Conservation (phyloP, 805 yeast species). For the Jamesozyma jinghongensis region DNA sequence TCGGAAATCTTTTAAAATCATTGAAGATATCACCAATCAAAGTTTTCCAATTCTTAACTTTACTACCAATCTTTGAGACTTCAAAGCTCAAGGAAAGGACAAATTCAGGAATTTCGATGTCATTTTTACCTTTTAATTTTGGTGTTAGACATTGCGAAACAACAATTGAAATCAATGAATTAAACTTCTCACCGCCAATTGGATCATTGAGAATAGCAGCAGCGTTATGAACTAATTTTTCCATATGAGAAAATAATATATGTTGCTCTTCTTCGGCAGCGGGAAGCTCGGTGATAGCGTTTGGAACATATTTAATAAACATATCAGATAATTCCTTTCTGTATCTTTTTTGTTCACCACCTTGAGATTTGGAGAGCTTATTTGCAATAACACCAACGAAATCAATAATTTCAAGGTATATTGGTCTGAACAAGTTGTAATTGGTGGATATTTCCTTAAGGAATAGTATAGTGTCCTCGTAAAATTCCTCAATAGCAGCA, state of each 20-base stretch:
- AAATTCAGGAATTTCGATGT: constrained; percentile 32
- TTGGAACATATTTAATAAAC: constrained; percentile 32
- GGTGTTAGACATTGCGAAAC: constrained; percentile 48
- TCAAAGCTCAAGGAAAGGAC: constrained; percentile 38
- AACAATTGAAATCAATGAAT: constrained; percentile 41
- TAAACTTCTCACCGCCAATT: constrained; percentile 44
- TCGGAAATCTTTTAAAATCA: constrained; percentile 34
- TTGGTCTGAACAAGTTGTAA: constrained; percentile 36
- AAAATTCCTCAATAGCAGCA: constrained; percentile 75
- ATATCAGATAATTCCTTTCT: constrained; percentile 47
- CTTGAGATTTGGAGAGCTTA: constrained; percentile 49
- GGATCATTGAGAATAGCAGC: constrained; percentile 20
- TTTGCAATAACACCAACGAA: constrained; percentile 43
- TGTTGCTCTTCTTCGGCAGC: constrained; percentile 12
- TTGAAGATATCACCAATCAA: constrained; percentile 54
- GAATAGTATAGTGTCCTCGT: constrained; percentile 48
- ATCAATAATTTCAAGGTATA: constrained; percentile 46
- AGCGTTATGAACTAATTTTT: constrained; percentile 12
- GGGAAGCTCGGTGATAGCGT: constrained; percentile 21
- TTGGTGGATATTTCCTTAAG: constrained; percentile 49
- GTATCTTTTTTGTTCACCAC: constrained; percentile 52
- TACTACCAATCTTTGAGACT: constrained; percentile 24
- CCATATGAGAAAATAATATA: constrained; percentile 10
- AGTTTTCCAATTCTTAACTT: constrained; percentile 52
- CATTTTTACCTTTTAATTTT: constrained; percentile 36